Percentiles rank a stretch among this genome's conserved stretches.
phyloP scores from a whole-genome alignment of 2,329 filamentous ascomycete species.

The Fusarium nurragi region DNA sequence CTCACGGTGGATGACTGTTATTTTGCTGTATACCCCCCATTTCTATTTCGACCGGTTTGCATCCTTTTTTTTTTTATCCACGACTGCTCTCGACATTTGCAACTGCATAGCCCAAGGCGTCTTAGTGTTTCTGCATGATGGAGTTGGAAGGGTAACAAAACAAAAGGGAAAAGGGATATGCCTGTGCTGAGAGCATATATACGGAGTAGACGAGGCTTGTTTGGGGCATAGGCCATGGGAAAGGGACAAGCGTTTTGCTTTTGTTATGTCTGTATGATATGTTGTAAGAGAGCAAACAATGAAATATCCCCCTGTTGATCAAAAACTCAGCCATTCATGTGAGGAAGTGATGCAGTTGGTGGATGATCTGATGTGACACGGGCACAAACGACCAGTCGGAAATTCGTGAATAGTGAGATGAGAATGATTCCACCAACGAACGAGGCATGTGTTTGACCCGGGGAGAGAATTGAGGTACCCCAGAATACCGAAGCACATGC shows the following conservation, averaged over 20 bases:
- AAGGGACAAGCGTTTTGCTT: conserved; percentile 10
- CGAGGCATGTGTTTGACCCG: background rate
- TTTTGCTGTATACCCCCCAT: conserved; percentile 42
- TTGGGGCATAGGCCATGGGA: background rate
- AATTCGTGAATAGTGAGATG: background rate
- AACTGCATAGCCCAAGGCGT: conserved; percentile 44
- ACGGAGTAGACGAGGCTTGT: conserved; percentile 3
- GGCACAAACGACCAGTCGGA: background rate
- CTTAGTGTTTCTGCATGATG: conserved; percentile 35
- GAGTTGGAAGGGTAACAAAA: conserved; percentile 27
- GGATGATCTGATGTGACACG: conserved; percentile 22
- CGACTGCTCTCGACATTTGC: conserved; percentile 21
- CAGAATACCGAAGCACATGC: conserved; percentile 5
- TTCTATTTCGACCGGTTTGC: conserved; percentile 15
- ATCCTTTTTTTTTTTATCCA: conserved; percentile 13
- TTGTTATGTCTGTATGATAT: conserved; percentile 11
- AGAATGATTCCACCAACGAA: conserved; percentile 28
- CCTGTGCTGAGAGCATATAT: conserved; percentile 1
- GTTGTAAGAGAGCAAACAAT: conserved; percentile 23
- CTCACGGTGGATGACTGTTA: conserved; percentile 23
- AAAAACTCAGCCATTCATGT: conserved; percentile 2
- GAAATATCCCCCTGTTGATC: conserved; percentile 8
- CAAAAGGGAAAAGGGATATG: conserved; percentile 3
- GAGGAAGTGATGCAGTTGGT: conserved; percentile 8
- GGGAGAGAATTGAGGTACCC: conserved; percentile 10